Evolutionary conservation across 2,329 filamentous ascomycete genomes (phyloP), one percentile per base, ranked within the genome.

Genomic region (Fusarium pilosicola): DNA sequence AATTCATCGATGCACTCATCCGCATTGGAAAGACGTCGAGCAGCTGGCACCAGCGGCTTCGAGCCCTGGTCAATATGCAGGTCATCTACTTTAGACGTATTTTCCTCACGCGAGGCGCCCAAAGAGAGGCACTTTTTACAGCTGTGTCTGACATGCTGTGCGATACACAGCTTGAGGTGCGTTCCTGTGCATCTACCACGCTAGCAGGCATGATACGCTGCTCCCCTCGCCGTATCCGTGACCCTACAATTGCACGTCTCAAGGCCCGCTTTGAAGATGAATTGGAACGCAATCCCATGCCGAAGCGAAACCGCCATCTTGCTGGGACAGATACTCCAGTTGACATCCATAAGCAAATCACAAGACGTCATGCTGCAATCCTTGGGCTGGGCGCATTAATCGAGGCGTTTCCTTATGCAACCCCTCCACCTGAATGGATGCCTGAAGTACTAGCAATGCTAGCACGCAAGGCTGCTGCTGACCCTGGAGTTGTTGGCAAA

Each of bases 161-260:
- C 69, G 96, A 99, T 78, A 81, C 91, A 6, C 96, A 99, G 83
- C 92, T 97, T 46, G 96, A 99, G 84, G 96, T 99, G 38, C 94
- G 96, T 45, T 93, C 95, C 44, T 95, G 95, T 49, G 96, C 97
- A n/a, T 93, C 94, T 10, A 93, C 94, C 2, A 99, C 96, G 2
- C 87, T 99, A 7, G 96, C 95, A 3, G 97, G 96, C 75, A 99
- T 99, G 96, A 97, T 99, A 75, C 92, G 96, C 63, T 99, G 96
- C 85, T 98, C 96, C 7, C 95, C 96, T 1, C 87, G 91, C 34
- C 88, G 85, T 3, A 91, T 98, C 68, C 94, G 96, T 34, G 91
- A 93, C 64, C 90, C 91, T 36, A 93, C 95, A 78, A 93, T 99
- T 68, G 83, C 88, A 51, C 87, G 91, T 30, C 88, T 98, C 45